phyloP scores from a whole-genome alignment of 306 rosid genomes.

The Trifolium repens region DNA sequence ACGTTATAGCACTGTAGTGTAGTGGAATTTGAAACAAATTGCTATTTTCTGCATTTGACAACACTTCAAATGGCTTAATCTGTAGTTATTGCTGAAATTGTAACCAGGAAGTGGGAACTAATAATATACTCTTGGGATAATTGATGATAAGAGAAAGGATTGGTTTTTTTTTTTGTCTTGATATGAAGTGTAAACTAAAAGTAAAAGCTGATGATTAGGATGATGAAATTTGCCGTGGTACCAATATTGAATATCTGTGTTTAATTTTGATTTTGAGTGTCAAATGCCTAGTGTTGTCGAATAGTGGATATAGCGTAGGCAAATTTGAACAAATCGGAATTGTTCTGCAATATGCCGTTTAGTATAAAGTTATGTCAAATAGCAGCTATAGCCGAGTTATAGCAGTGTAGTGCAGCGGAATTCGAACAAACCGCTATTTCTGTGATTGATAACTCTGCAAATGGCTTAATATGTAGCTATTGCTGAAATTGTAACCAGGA shows the following conservation, averaged over 20 bases:
- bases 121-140: slow-evolving; percentile 1
- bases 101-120: slow-evolving; percentile 11
- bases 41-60: not conserved
- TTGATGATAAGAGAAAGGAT: slow-evolving; percentile 21
- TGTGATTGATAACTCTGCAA: not conserved
- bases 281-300: not conserved
- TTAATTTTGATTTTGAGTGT: not conserved
- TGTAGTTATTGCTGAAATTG: not conserved
- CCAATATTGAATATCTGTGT: not conserved
- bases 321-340: not conserved
- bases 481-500: not conserved
- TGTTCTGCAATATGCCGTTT: not conserved
- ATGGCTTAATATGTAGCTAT: slow-evolving; percentile 6
- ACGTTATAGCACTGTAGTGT: not conserved
- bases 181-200: not conserved
- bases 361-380: not conserved
- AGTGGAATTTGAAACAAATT: not conserved
- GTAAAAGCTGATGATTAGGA: slow-evolving; percentile 20
- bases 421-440: not conserved
- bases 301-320: not conserved
- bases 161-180: not conserved
- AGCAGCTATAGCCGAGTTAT: not conserved
- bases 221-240: not conserved
- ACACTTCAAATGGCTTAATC: not conserved
- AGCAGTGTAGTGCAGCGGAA: not conserved